Percentiles rank a stretch among this genome's conserved stretches.
phyloP scores from a whole-genome alignment of 441 rosid species.

The Geranium incanum region DNA sequence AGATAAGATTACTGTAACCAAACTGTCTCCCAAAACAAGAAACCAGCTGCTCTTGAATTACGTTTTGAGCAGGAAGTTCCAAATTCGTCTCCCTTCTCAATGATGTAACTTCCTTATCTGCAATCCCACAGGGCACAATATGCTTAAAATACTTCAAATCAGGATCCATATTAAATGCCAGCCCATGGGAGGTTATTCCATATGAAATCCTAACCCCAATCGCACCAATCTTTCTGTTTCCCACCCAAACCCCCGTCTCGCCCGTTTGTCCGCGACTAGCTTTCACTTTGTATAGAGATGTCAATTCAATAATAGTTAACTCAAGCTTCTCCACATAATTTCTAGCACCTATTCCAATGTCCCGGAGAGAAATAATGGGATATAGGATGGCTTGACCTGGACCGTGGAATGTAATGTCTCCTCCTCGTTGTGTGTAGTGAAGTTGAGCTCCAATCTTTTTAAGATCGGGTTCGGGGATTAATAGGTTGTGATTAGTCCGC shows the following conservation, averaged over 20 bases:
- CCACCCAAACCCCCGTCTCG: slow-evolving; percentile 92
- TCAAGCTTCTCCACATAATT: slow-evolving; percentile 77
- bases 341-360: slow-evolving; percentile 65
- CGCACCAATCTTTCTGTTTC: slow-evolving; percentile 82
- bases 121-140: slow-evolving; percentile 86
- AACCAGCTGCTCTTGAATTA: slow-evolving; percentile 67
- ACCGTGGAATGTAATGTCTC: slow-evolving; percentile 88
- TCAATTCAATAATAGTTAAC: slow-evolving; percentile 61
- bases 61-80: slow-evolving; percentile 60
- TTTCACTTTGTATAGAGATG: slow-evolving; percentile 57
- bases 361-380: slow-evolving; percentile 71
- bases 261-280: slow-evolving; percentile 58
- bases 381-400: slow-evolving; percentile 78
- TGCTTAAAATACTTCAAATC: slow-evolving; percentile 75
- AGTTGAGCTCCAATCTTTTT: slow-evolving; percentile 66
- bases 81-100: slow-evolving; percentile 58
- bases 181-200: slow-evolving; percentile 79
- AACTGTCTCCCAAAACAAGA: slow-evolving; percentile 58
- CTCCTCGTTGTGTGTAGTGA: slow-evolving; percentile 84
- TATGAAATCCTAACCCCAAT: slow-evolving; percentile 71
- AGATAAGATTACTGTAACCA: slow-evolving; percentile 42
- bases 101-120: slow-evolving; percentile 78
- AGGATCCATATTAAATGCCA: slow-evolving; percentile 80
- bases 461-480: slow-evolving; percentile 55
- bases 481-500: slow-evolving; percentile 63